Base-by-base conservation (phyloP, 371 early-diverging fungal genomes). In the Rhizopus sp. region DNA sequence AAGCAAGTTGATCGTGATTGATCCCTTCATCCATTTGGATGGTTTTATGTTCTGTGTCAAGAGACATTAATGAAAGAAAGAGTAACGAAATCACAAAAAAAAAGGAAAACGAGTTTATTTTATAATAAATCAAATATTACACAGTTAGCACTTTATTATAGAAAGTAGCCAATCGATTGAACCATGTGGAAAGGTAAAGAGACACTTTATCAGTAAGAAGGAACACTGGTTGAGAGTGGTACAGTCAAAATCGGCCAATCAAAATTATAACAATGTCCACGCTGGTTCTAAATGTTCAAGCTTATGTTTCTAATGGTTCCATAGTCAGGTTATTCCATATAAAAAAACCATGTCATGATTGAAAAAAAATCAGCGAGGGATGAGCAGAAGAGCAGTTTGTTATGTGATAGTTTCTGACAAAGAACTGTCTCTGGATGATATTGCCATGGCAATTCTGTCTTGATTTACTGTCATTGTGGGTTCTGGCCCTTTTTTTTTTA, bases 1-100 rank as follows among this genome's bases (percentile, higher is more conserved):
- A 33, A 33, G 60, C 59, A 17, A 44, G 40, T 41, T 61, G 59
- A 40, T 66, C 66, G 17, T 66, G 62, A 29, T 46, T 46, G 46
- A 46, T 46, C 7, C 41, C 35, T 17, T 55, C 62, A 23, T 64
- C 64, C 52, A 64, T 64, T n/a, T 56, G 53, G 29, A 57, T 50
- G 2, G 60, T 60, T 44, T 64, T 60, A 52, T 55, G 60, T 38
- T 59, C 56, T 47, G 59, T 55, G 23, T 60, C 55, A 55, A 64
- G 41, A 23, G 64, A 63, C 63, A 63, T 63, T 10, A 56, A 41
- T 35, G 34, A 42, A 53, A 31, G 48, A 60, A 47, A 50, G 34
- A 49, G 12, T 31, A 57, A 54, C 10, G 41, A 49, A 57, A 39
- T n/a, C 9, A 7, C 31, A 37, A 15, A 46, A 33, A n/a, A 42